These are phyloP conservation scores for Medicago lupulina DNA, from an alignment of 306 rosid species.

Conservation along the genomic window DNA sequence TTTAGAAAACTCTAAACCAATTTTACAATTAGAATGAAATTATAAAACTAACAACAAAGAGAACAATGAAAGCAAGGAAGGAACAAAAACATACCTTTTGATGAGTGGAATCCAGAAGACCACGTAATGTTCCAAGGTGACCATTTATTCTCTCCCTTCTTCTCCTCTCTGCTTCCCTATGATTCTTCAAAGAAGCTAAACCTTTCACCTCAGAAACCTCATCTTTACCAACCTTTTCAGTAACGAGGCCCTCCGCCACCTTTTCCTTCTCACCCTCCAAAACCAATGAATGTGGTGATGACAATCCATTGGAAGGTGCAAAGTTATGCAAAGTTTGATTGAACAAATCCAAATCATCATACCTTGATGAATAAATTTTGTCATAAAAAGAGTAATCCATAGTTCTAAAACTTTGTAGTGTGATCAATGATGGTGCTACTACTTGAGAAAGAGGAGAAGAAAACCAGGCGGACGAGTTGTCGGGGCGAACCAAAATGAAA, in stretches of 20 bases:
- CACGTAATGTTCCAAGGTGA: constrained; percentile 79
- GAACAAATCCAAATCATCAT: constrained; percentile 35
- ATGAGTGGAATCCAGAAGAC: constrained; percentile 60
- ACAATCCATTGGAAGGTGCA: constrained; percentile 38
- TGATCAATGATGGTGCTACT: not conserved
- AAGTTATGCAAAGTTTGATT: constrained; percentile 43
- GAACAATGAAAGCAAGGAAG: constrained; percentile 19
- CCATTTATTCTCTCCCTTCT: constrained; percentile 89
- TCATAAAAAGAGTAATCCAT: constrained; percentile 53
- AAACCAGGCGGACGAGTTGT: constrained; percentile 74
- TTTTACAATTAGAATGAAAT: constrained; percentile 26
- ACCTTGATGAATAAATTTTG: constrained; percentile 45
- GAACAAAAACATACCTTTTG: constrained; percentile 55
- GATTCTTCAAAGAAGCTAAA: constrained; percentile 76
- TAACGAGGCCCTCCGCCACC: constrained; percentile 56
- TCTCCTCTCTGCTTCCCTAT: constrained; percentile 90
- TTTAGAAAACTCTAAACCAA: constrained; percentile 6
- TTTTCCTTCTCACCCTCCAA: constrained; percentile 67
- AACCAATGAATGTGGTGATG: constrained; percentile 50
- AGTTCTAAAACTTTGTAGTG: not conserved
- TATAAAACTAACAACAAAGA: constrained; percentile 12
- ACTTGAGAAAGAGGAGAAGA: constrained; percentile 46
- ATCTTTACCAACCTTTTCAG: constrained; percentile 55
- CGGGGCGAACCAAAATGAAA: constrained; percentile 77
- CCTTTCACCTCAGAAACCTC: constrained; percentile 67